A percentile compares a stretch with the other conserved stretches of the same genome.
phyloP scores from a whole-genome alignment of 805 yeast species.

The Saccharomyces cerevisiae region DNA sequence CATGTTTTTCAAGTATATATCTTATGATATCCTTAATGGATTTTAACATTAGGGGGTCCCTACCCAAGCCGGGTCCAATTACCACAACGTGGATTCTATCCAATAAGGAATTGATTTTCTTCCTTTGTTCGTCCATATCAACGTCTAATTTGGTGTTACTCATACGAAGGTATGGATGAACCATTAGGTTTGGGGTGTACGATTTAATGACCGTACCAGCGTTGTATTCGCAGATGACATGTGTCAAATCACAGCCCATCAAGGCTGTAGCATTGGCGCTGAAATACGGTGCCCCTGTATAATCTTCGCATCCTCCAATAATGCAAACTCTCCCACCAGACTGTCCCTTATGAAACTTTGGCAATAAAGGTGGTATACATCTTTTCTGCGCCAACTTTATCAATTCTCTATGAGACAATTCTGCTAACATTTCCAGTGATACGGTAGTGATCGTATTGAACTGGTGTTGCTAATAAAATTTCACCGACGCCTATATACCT shows the following conservation, averaged over 20 bases:
- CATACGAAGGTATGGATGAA: constrained; percentile 79
- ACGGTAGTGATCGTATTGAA: not conserved
- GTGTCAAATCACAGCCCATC: constrained; percentile 83
- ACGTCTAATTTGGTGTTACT: constrained; percentile 20
- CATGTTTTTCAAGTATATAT: constrained; percentile 37
- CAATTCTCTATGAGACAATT: constrained; percentile 34
- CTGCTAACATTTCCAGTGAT: constrained; percentile 4
- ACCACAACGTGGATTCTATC: constrained; percentile 72
- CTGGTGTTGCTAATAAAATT: not conserved
- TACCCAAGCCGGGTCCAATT: constrained; percentile 90
- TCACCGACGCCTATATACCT: not conserved
- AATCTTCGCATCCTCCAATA: constrained; percentile 91
- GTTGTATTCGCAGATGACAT: constrained; percentile 70
- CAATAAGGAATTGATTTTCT: constrained; percentile 45
- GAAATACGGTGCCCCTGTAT: constrained; percentile 95
- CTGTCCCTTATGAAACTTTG: constrained; percentile 81
- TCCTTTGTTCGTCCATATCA: constrained; percentile 35
- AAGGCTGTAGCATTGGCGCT: constrained; percentile 78
- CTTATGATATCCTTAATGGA: constrained; percentile 50
- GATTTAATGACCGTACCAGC: constrained; percentile 79
- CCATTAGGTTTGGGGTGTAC: constrained; percentile 91
- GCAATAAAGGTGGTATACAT: constrained; percentile 68
- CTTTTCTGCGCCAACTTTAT: constrained; percentile 39
- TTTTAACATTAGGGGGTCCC: constrained; percentile 61
- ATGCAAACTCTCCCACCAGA: constrained; percentile 82